Evolutionary conservation across 2,329 filamentous ascomycete species (phyloP).

Genomic region (Colletotrichum lindemuthianum): DNA sequence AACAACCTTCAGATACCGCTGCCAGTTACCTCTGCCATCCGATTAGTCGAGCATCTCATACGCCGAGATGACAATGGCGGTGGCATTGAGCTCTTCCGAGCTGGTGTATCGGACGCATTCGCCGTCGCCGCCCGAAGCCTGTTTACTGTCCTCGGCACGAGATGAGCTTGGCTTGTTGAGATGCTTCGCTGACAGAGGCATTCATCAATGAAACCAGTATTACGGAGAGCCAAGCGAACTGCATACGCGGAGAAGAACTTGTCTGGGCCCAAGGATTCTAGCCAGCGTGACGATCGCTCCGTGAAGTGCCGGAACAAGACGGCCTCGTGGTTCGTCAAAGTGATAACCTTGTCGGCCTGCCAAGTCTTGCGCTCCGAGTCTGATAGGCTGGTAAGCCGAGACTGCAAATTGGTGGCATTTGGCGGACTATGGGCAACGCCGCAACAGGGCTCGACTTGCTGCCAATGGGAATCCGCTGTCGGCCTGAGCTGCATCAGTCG

Average conservation of each 20-base stretch:
- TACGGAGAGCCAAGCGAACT: slow-evolving; percentile 54
- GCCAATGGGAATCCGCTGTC: slow-evolving; percentile 44
- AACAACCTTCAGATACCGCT: slow-evolving; percentile 70
- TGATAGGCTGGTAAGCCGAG: slow-evolving; percentile 23
- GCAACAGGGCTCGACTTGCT: too few relatives aligned
- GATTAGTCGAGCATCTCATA: slow-evolving; percentile 74
- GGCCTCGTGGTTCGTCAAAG: slow-evolving; percentile 40
- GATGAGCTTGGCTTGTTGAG: slow-evolving; percentile 16
- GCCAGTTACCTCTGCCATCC: slow-evolving; percentile 64
- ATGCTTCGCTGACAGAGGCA: slow-evolving; percentile 65
- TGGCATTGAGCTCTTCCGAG: slow-evolving; percentile 67
- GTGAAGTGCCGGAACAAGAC: slow-evolving; percentile 43
- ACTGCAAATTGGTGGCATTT: slow-evolving; percentile 14
- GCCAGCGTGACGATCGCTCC: slow-evolving; percentile 38
- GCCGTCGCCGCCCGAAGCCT: slow-evolving; percentile 36
- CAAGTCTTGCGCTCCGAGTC: slow-evolving; percentile 41
- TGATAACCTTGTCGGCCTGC: slow-evolving; percentile 40
- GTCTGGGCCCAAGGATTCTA: slow-evolving; percentile 47
- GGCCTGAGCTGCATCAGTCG: slow-evolving; percentile 45
- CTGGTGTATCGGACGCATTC: slow-evolving; percentile 61
- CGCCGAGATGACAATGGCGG: slow-evolving; percentile 67
- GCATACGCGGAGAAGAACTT: slow-evolving; percentile 46
- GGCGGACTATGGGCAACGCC: slow-evolving; percentile 12
- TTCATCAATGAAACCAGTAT: slow-evolving; percentile 68
- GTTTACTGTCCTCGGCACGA: background rate